Conservation (phyloP, 1,284 basidiomycete species). For the Leucoagaricus sp. region DNA sequence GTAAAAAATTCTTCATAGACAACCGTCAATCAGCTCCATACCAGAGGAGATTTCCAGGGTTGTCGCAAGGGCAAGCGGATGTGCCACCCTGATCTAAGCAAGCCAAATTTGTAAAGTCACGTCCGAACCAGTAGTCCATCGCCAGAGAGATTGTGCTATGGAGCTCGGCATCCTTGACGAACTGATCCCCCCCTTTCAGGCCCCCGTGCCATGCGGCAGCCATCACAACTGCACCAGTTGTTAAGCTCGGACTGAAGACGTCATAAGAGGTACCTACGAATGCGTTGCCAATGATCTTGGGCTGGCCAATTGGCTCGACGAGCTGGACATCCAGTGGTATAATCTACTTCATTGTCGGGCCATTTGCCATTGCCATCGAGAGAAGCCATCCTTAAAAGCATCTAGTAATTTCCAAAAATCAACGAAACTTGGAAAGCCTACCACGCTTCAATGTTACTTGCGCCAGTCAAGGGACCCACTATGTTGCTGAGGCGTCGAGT, state of each 20-base stretch:
- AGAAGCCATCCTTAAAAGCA: slow-evolving; percentile 25
- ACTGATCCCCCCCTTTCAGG: slow-evolving; percentile 41
- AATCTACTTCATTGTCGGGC: slow-evolving; percentile 39
- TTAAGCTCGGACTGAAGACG: neutral
- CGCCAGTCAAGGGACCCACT: slow-evolving; percentile 21
- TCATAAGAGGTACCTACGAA: slow-evolving; percentile 39
- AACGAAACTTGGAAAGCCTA: slow-evolving; percentile 11
- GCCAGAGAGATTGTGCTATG: slow-evolving; percentile 47
- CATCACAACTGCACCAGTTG: slow-evolving; percentile 43
- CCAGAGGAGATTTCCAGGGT: slow-evolving; percentile 46
- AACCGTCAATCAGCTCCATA: slow-evolving; percentile 12
- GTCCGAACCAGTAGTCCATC: slow-evolving; percentile 69
- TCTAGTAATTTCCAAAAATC: neutral
- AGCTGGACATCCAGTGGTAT: slow-evolving; percentile 38
- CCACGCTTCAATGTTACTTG: slow-evolving; percentile 29
- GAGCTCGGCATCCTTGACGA: slow-evolving; percentile 41
- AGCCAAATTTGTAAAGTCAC: slow-evolving; percentile 54
- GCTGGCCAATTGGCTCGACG: slow-evolving; percentile 40
- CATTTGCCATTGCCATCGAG: slow-evolving; percentile 35
- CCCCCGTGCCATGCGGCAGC: slow-evolving; percentile 62
- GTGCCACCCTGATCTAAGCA: slow-evolving; percentile 61
- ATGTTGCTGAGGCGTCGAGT: slow-evolving; percentile 25
- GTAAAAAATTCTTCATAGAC: neutral
- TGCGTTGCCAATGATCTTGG: slow-evolving; percentile 59
- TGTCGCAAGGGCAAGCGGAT: slow-evolving; percentile 52